Evolutionary conservation across 2,329 filamentous ascomycete species (phyloP).

Genomic region (Diatrype stigma): DNA sequence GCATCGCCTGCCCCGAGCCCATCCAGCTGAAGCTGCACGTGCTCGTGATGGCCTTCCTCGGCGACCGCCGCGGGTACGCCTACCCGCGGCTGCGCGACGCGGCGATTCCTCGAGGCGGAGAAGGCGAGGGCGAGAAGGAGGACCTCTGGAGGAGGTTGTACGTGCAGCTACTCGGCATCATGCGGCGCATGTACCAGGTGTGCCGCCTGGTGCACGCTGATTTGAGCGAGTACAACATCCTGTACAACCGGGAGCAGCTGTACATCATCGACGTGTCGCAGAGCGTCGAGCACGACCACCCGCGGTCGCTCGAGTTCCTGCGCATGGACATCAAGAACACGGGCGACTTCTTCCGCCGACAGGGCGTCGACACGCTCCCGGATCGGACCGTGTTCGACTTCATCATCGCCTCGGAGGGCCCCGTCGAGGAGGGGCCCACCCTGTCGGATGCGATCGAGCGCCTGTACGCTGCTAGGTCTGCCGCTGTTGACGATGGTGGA

Average conservation of each 20-base stretch:
- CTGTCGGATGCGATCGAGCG: slow-evolving; percentile 61
- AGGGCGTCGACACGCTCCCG: slow-evolving; percentile 75
- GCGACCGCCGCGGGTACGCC: slow-evolving; percentile 79
- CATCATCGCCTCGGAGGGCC: slow-evolving; percentile 61
- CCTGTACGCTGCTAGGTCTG: slow-evolving; percentile 56
- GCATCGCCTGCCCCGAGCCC: slow-evolving; percentile 87
- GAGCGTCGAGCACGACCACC: slow-evolving; percentile 95
- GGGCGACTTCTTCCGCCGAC: slow-evolving; percentile 82
- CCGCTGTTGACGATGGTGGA: slow-evolving; percentile 43
- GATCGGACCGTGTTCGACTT: slow-evolving; percentile 84
- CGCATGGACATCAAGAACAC: slow-evolving; percentile 99
- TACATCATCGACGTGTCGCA: slow-evolving; percentile 98
- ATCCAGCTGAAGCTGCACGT: slow-evolving; percentile 90
- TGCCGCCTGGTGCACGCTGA: slow-evolving; percentile 93
- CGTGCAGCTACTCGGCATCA: slow-evolving; percentile 76
- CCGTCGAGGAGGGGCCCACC: slow-evolving; percentile 55
- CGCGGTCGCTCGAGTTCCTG: slow-evolving; percentile 84
- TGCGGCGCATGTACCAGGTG: slow-evolving; percentile 89
- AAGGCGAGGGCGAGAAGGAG: slow-evolving; percentile 61
- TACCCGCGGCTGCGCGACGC: slow-evolving; percentile 87
- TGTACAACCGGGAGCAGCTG: slow-evolving; percentile 77
- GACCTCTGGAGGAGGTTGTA: slow-evolving; percentile 74
- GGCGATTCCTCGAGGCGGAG: slow-evolving; percentile 59
- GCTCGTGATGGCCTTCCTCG: slow-evolving; percentile 89
- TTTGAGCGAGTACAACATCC: slow-evolving; percentile 95